Base-by-base conservation (phyloP, 768 basidiomycete species). In the Tulasnella sp. region DNA sequence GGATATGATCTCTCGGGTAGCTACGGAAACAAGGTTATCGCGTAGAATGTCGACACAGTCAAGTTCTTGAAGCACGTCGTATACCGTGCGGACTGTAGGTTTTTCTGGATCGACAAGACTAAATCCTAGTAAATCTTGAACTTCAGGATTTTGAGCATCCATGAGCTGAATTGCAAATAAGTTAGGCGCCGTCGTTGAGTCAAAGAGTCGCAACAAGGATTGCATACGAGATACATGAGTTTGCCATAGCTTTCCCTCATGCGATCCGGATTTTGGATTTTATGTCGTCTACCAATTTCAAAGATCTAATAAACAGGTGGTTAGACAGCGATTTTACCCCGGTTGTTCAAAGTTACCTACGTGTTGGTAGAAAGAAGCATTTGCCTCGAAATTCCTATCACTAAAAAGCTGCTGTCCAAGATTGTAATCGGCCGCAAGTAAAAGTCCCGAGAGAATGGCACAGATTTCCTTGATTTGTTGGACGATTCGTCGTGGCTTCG, bases 221-320 rank as follows among this genome's bases (percentile, higher is more conserved):
- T 9, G 27, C 49, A 25, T 16, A 55, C 48, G 34, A 55, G 20
- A 41, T 57, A 57, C 40, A 57, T 57, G 19, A 89, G 67, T 61
- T 89, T 89, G 8, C 87, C 87, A 55, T 90, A 90, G 6, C 83
- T 89, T 25, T 82, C 79, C 22, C 87, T 74, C 86, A 89, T 88
- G 59, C 88, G 88, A 61, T 89, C 87, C 0, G 87, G 87, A 58
- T 89, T 90, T 83, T 84, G 87, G 60, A 90, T 89, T 64, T 56
- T 56, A 34, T 56, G 53, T 35, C 55, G 45, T 22, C 55, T 37
- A 20, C 87, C 85, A 20, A 89, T 72, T 65, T 89, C 86, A 56
- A 89, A 89, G 22, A 88, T 51, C 49, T 51, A 34, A 5, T 16
- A 16, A 20, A 31, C 31, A 29, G 24, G 19, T 28, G 29, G 10